Evolutionary conservation across 495 filamentous ascomycete genomes (phyloP), one percentile per base, ranked within the genome.

Genomic region (Cercophora scortea): DNA sequence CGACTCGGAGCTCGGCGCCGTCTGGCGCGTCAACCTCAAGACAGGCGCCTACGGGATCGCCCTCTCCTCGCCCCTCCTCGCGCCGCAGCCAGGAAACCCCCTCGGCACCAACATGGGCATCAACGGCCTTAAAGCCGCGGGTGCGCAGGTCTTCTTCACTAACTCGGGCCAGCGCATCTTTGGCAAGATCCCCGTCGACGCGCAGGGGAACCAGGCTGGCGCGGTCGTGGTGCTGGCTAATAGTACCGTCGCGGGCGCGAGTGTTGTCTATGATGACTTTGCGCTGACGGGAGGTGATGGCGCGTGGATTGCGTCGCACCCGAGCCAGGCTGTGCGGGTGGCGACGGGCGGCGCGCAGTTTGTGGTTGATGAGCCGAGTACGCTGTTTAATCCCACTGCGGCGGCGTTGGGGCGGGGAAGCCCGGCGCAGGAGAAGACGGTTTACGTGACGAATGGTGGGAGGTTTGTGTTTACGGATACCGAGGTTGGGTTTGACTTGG

Each of bases 71-170:
- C 47, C 53, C 1, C 19, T 66, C 0, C 47, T 69, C 4, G 39
- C 45, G 1, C 54, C 50, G 12, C 42, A 60, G 1, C 49, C 59
- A 17, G 58, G 56, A 1, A 39, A 44, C 6, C 40, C 42, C 45
- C 41, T 54, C 2, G 53, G 45, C 5, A 44, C 58, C 42, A 60
- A 70, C 6, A 54, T 74, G 2, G 75, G 71, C 3, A 66, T 77
- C 19, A 76, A 78, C 43, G 73, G 75, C 4, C 13, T 78, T 0
- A 65, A 66, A 35, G 50, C 69, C 1, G 45, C 49, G 4, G 55
- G 52, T 0, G 52, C 56, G 0, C 56, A 65, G 38, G 47, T 72
- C 4, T 75, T 71, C 55, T 78, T 74, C 55, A 71, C 71, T 33
- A 75, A 75, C 50, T 71, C 71, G 16, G 65, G 67, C 0, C 52